Evolutionary conservation across 345 rosid species (phyloP).

Genomic region (Corchorus capsularis): DNA sequence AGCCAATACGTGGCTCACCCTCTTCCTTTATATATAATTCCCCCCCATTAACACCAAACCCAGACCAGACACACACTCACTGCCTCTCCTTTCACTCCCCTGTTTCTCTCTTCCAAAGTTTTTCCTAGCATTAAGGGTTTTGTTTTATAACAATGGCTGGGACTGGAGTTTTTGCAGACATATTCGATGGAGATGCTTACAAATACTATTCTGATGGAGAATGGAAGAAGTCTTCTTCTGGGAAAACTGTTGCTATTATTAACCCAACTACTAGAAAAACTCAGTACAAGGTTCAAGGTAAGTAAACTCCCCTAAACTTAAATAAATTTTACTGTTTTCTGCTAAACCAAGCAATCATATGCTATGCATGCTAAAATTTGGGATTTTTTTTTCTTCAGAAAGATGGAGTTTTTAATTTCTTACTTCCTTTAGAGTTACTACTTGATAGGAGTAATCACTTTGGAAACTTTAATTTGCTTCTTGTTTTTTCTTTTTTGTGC

Average conservation of each 20-base stretch:
- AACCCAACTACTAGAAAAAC: constrained; percentile 84
- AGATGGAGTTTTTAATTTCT: not conserved
- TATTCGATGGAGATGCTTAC: constrained; percentile 82
- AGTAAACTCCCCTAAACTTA: not conserved
- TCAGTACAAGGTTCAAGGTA: constrained; percentile 97
- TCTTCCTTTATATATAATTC: constrained; percentile 27
- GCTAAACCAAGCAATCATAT: not conserved
- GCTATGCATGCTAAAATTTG: not conserved
- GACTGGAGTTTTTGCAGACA: constrained; percentile 71
- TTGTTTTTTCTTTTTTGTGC: not conserved
- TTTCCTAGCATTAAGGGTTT: too few species aligned
- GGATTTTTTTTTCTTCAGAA: not conserved
- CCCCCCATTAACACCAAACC: constrained; percentile 4
- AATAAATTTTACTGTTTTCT: not conserved
- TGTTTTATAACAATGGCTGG: constrained; percentile 63
- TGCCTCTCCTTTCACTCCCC: not conserved
- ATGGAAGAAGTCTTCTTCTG: constrained; percentile 84
- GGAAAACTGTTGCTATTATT: constrained; percentile 75
- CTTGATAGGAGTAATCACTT: not conserved
- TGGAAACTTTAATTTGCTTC: not conserved
- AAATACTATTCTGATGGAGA: constrained; percentile 83
- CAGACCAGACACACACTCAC: constrained; percentile 26
- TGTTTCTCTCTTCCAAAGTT: not conserved
- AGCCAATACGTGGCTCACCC: constrained; percentile 39
- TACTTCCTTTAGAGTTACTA: not conserved